A percentile compares a stretch with the other conserved stretches of the same genome.
Evolutionary conservation across 73 alveolate genomes (phyloP).

Genomic region (Paramecium tetraurelia): DNA sequence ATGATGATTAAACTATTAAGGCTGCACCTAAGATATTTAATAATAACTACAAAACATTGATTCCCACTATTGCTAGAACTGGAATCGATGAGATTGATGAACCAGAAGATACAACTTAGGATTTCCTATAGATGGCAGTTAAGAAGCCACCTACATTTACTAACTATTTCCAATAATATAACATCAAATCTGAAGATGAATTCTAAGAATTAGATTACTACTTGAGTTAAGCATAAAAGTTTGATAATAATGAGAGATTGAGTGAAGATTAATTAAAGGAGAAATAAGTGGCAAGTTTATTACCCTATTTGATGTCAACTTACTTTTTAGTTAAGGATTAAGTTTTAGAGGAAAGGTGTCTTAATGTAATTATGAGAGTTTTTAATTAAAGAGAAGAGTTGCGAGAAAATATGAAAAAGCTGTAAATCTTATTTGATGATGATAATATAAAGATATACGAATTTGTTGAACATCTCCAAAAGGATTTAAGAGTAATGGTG

Average conservation of each 20-base stretch:
- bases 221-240: constrained; percentile 13
- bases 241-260: not conserved
- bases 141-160: not conserved
- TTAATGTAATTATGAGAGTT: constrained; percentile 49
- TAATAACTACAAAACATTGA: not conserved
- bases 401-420: constrained; percentile 26
- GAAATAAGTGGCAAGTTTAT: constrained; percentile 24
- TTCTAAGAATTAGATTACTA: not conserved
- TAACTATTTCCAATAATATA: not conserved
- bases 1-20: not conserved
- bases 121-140: not conserved
- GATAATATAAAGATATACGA: not conserved
- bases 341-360: constrained; percentile 49
- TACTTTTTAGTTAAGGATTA: constrained; percentile 32
- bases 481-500: not conserved
- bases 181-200: not conserved
- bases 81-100: constrained; percentile 35
- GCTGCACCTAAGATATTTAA: not conserved
- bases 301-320: constrained; percentile 20
- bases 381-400: constrained; percentile 60
- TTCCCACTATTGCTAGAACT: constrained; percentile 26
- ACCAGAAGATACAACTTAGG: not conserved
- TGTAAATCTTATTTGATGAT: constrained; percentile 53
- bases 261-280: not conserved
- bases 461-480: not conserved